Evolutionary conservation across 2,329 filamentous ascomycete genomes (phyloP), one percentile per base, ranked within the genome.

Genomic region (Colletotrichum sp.): DNA sequence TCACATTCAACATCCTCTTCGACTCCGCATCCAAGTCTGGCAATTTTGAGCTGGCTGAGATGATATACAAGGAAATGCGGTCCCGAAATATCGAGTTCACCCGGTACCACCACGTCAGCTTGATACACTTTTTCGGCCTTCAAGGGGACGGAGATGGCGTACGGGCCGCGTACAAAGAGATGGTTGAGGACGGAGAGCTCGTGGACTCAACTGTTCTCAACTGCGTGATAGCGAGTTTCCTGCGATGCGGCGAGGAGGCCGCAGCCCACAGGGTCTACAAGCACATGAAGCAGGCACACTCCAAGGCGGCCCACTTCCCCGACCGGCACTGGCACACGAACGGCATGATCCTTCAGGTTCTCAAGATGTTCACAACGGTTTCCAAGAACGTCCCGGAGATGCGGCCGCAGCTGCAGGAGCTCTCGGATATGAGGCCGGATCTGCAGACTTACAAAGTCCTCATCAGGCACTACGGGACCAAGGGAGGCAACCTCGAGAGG

Each of bases 1-100:
- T 96, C n/a, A 98, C 96, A 0, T 98, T 99, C 84, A 98, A 97
- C 82, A 94, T 98, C 63, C 89, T 99, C 15, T 98, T 98, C 80
- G 94, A 98, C 81, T 91, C 95, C 13, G 95, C 97, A 2, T 92
- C 95, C 79, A 98, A 97, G 83, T 92, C 95, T 0, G 94, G 94
- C 52, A 97, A 98, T 81, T 98, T 94, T 78, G 88, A 88, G 1
- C 90, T 99, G 26, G 96, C 96, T 5, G 94, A 98, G 80, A 94
- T 95, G 86, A 91, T 99, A 13, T 92, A 96, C 79, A 89, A 92
- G 72, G 96, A 99, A 85, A 96, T 99, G 93, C 87, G 90, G 66
- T 86, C 83, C 16, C 93, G 97, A 34, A 90, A 91, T 0, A 86
- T 96, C 68, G 83, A 87, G 15, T 93, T 93, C 79, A 94, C 95